phyloP scores from a whole-genome alignment of 257 asterid species.

The Verbascum thapsus region DNA sequence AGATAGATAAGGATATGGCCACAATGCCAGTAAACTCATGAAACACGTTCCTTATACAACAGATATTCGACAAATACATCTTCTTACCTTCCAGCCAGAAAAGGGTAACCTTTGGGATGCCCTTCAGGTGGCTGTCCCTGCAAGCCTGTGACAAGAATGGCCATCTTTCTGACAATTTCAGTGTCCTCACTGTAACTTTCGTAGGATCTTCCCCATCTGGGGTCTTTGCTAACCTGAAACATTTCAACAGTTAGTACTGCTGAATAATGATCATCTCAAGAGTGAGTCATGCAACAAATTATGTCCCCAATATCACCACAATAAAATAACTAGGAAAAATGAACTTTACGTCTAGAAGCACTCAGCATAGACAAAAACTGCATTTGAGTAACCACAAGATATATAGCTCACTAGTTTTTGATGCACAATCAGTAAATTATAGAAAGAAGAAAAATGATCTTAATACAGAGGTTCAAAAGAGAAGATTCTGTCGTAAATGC shows the following conservation, averaged over 20 bases:
- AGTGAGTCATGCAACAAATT: conserved; percentile 3
- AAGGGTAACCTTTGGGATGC: conserved; percentile 86
- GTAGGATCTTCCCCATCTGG: conserved; percentile 98
- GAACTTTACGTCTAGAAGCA: conserved; percentile 16
- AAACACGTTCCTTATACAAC: conserved; percentile 4
- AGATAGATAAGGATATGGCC: neutral
- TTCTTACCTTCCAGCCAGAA: conserved; percentile 82
- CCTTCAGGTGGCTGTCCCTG: conserved; percentile 95
- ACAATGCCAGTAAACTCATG: conserved; percentile 7
- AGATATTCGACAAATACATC: neutral
- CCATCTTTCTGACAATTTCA: conserved; percentile 76
- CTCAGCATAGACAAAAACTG: neutral
- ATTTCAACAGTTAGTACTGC: conserved; percentile 27
- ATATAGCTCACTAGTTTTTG: neutral
- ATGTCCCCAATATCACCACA: conserved; percentile 13
- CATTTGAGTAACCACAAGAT: neutral
- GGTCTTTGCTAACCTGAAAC: conserved; percentile 80
- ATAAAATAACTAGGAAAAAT: neutral
- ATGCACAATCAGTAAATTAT: neutral
- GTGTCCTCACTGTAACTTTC: conserved; percentile 92
- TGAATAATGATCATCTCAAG: conserved; percentile 13
- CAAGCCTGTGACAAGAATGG: conserved; percentile 77
- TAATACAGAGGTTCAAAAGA: neutral
- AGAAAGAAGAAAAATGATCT: neutral
- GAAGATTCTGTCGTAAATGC: neutral